Evolutionary conservation across 1,284 basidiomycete species (phyloP).

Genomic region (Cutaneotrichosporon sp.): DNA sequence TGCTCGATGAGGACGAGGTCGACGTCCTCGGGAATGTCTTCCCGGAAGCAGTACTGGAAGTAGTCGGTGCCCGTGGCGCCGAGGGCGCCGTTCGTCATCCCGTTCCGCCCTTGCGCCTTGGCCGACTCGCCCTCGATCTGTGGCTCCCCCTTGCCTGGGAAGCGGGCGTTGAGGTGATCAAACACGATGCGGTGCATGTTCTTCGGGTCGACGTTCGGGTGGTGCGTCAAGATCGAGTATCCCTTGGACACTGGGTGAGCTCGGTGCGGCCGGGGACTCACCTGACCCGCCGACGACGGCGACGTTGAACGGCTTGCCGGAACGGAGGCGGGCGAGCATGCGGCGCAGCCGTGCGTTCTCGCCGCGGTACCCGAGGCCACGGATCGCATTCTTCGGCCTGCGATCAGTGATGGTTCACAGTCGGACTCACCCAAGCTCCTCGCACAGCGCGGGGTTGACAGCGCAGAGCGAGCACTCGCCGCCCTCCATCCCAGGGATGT

Average conservation of each 20-base stretch:
- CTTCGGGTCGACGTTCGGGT: slow-evolving; percentile 26
- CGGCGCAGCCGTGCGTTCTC: slow-evolving; percentile 26
- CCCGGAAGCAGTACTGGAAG: slow-evolving; percentile 2
- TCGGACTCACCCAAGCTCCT: not conserved
- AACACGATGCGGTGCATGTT: slow-evolving; percentile 43
- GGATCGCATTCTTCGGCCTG: not conserved
- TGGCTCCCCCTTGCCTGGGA: slow-evolving; percentile 26
- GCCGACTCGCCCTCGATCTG: not conserved
- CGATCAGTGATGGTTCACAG: too few species aligned
- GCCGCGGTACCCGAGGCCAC: slow-evolving; percentile 11
- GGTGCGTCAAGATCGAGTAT: slow-evolving; percentile 22
- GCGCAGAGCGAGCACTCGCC: slow-evolving; percentile 1
- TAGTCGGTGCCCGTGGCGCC: not conserved
- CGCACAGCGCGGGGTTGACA: slow-evolving; percentile 4
- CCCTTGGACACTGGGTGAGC: slow-evolving; percentile 33
- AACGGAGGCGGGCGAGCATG: slow-evolving; percentile 18
- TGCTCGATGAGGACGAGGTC: not conserved
- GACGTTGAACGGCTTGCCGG: slow-evolving; percentile 29
- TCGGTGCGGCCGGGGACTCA: not conserved
- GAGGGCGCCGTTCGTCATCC: slow-evolving; percentile 39
- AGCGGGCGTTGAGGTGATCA: slow-evolving; percentile 37
- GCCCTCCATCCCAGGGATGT: not conserved
- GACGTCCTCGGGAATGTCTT: not conserved
- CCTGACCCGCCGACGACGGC: slow-evolving; percentile 29
- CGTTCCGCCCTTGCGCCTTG: slow-evolving; percentile 19